A percentile compares a stretch with the other conserved stretches of the same genome.
Evolutionary conservation across 345 rosid species (phyloP).

Genomic region (Eucalyptus tenuipes): DNA sequence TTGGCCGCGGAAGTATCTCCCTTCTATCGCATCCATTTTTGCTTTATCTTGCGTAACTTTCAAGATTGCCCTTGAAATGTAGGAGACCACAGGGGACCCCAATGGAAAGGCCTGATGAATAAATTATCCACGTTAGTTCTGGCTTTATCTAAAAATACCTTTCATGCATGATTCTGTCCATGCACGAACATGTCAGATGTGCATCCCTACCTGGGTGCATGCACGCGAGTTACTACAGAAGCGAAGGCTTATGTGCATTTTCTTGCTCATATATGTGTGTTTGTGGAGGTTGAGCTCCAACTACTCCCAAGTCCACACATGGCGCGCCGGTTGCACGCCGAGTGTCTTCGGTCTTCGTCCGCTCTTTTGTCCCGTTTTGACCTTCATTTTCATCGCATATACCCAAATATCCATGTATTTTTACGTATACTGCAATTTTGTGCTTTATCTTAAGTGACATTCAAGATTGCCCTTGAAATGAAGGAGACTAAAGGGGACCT

Average conservation of each 20-base stretch:
- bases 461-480: conserved; percentile 30
- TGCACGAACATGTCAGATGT: neutral
- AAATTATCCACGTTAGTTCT: neutral
- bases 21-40: conserved; percentile 6
- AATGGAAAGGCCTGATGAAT: conserved; percentile 16
- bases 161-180: neutral
- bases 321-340: neutral
- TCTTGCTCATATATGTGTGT: neutral
- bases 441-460: conserved; percentile 10
- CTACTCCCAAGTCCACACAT: neutral
- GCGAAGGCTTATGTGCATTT: neutral
- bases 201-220: neutral
- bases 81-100: conserved; percentile 15
- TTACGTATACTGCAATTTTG: too few relatives aligned
- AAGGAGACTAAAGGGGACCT: conserved; percentile 15
- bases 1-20: neutral
- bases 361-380: neutral
- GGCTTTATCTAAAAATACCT: neutral
- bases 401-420: neutral
- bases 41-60: conserved; percentile 13
- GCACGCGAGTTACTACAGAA: neutral
- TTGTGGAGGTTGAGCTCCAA: neutral
- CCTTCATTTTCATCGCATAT: neutral
- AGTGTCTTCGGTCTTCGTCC: neutral
- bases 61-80: conserved; percentile 31